phyloP scores from a whole-genome alignment of 305 asterid species.

The Petunia hybrid region DNA sequence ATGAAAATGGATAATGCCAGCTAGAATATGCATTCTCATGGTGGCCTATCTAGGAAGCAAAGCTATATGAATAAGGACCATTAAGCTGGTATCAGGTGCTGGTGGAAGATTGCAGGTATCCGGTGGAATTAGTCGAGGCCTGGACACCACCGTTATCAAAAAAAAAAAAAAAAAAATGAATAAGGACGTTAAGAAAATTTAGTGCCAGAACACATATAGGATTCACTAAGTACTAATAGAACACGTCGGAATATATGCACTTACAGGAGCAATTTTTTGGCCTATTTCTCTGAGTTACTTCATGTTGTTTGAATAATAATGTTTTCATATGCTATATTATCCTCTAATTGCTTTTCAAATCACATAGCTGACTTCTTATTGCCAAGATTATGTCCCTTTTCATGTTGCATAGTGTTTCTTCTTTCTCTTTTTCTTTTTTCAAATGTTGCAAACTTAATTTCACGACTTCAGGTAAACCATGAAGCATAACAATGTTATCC shows the following conservation, averaged over 20 bases:
- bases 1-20: no score
- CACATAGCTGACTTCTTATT: neutral
- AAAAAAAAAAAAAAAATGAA: no score
- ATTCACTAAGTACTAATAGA: no score
- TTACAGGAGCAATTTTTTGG: neutral
- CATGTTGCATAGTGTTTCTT: neutral
- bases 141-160: no score
- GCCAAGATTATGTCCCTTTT: neutral
- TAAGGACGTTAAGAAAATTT: no score
- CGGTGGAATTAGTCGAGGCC: no score
- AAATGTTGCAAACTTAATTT: neutral
- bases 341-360: neutral
- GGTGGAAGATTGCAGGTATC: no score
- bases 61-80: no score
- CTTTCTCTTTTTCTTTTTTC: neutral
- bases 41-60: no score
- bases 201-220: no score
- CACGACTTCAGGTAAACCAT: constrained; percentile 43
- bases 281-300: neutral
- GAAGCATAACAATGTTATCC: constrained; percentile 83
- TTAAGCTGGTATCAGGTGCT: no score
- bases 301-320: neutral
- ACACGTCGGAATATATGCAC: neutral
- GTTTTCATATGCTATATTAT: neutral
- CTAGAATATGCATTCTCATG: no score